Conservation (phyloP, 2,329 filamentous ascomycete genomes). For the Cytospora schulzeri region DNA sequence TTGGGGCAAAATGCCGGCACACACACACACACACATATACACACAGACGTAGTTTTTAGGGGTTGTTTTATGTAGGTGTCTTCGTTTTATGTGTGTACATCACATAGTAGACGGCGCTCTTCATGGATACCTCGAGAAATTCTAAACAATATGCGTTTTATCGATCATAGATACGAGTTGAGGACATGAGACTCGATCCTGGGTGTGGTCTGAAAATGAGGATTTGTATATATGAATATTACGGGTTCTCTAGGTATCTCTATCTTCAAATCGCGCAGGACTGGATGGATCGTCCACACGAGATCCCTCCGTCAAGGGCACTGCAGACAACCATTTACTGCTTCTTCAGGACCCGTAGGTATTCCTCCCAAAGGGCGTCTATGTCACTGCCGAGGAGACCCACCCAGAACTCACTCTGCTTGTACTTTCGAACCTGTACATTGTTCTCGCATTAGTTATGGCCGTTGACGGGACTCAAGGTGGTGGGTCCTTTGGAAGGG, state of each 20-base stretch:
- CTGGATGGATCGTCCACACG: not conserved
- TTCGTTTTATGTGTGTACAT: not conserved
- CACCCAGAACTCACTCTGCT: slow-evolving; percentile 68
- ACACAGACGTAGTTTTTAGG: not conserved
- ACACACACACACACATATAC: not conserved
- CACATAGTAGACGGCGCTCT: slow-evolving; percentile 27
- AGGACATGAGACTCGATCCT: too few relatives aligned
- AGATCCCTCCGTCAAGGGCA: not conserved
- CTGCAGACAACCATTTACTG: slow-evolving; percentile 21
- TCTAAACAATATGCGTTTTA: too few relatives aligned
- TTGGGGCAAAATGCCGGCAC: slow-evolving; percentile 14
- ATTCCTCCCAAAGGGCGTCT: slow-evolving; percentile 73
- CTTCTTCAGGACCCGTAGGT: slow-evolving; percentile 47
- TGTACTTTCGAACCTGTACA: slow-evolving; percentile 49
- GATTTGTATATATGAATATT: not conserved
- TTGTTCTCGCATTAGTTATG: not conserved
- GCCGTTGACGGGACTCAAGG: not conserved
- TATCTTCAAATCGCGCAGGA: too few relatives aligned
- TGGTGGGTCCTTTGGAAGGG: too few relatives aligned
- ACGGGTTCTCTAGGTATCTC: not conserved
- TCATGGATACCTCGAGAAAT: slow-evolving; percentile 16
- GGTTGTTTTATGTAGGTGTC: not conserved
- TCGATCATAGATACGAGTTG: not conserved
- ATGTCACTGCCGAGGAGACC: slow-evolving; percentile 68
- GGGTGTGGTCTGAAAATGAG: not conserved